A percentile compares a stretch with the other conserved stretches of the same genome.
phyloP scores from a whole-genome alignment of 2,329 filamentous ascomycete species.

The Parastagonospora avenae region DNA sequence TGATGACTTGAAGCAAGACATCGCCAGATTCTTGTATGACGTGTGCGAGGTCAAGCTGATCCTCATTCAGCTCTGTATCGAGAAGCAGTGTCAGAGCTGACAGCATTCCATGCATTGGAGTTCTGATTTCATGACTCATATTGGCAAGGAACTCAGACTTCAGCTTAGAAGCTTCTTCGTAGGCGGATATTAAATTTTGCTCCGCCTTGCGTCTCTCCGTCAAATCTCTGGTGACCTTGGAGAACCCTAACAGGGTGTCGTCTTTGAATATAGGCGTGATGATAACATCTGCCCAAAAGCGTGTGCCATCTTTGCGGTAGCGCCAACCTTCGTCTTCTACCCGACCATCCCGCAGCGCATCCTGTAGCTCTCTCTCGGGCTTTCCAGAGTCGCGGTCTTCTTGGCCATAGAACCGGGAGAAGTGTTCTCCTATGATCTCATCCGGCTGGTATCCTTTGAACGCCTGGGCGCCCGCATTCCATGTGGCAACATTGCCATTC shows the following conservation, averaged over 20 bases:
- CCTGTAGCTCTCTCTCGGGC: slow-evolving; percentile 57
- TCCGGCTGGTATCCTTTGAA: slow-evolving; percentile 60
- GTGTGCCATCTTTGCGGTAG: slow-evolving; percentile 62
- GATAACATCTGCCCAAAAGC: slow-evolving; percentile 65
- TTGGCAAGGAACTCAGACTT: slow-evolving; percentile 68
- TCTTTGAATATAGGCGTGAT: slow-evolving; percentile 62
- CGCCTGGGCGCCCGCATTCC: slow-evolving; percentile 62
- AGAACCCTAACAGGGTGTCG: slow-evolving; percentile 61
- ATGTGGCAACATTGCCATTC: slow-evolving; percentile 60
- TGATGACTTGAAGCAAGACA: slow-evolving; percentile 65
- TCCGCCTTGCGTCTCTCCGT: slow-evolving; percentile 62
- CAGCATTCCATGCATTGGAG: slow-evolving; percentile 67
- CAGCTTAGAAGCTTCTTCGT: slow-evolving; percentile 66
- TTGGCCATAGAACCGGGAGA: slow-evolving; percentile 61
- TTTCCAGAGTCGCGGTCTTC: slow-evolving; percentile 58
- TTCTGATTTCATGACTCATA: slow-evolving; percentile 69
- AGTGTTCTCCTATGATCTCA: slow-evolving; percentile 64
- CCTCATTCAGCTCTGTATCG: slow-evolving; percentile 57
- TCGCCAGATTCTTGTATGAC: slow-evolving; percentile 66
- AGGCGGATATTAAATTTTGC: slow-evolving; percentile 60
- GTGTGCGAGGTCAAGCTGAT: slow-evolving; percentile 62
- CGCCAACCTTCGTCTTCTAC: slow-evolving; percentile 67
- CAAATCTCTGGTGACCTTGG: slow-evolving; percentile 64
- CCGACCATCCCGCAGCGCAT: slow-evolving; percentile 60
- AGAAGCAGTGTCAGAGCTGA: slow-evolving; percentile 63